phyloP scores from a whole-genome alignment of 257 asterid species.

The Rhazya stricta region DNA sequence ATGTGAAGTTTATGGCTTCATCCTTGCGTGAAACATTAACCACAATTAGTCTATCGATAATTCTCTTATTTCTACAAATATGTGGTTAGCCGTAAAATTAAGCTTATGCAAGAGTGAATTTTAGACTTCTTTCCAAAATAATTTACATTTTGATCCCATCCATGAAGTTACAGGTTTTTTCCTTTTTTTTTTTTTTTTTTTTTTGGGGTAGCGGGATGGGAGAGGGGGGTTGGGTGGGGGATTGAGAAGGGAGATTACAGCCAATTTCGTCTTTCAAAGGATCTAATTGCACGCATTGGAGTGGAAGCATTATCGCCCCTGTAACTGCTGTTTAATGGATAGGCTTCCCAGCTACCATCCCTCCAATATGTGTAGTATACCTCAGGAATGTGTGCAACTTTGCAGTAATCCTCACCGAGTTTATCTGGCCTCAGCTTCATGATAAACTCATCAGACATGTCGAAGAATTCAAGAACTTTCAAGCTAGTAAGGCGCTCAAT shows the following conservation, averaged over 20 bases:
- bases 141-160: no score
- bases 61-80: no score
- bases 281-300: background rate
- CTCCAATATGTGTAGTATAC: slow-evolving; percentile 15
- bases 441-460: slow-evolving; percentile 19
- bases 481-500: slow-evolving; percentile 18
- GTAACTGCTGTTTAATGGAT: slow-evolving; percentile 6
- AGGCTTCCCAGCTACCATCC: slow-evolving; percentile 17
- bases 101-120: no score
- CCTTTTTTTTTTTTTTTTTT: no score
- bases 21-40: no score
- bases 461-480: slow-evolving; percentile 17
- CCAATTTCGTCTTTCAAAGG: slow-evolving; percentile 3
- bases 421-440: background rate
- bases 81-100: no score
- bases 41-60: no score
- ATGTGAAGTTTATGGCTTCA: no score
- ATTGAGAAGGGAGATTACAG: background rate
- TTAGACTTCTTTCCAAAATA: no score
- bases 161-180: no score
- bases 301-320: background rate
- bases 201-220: no score
- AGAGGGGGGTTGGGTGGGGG: background rate
- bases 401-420: background rate
- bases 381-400: slow-evolving; percentile 17